Conservation (phyloP, 1,284 basidiomycete species). For the Lignosus rhinocerotis region DNA sequence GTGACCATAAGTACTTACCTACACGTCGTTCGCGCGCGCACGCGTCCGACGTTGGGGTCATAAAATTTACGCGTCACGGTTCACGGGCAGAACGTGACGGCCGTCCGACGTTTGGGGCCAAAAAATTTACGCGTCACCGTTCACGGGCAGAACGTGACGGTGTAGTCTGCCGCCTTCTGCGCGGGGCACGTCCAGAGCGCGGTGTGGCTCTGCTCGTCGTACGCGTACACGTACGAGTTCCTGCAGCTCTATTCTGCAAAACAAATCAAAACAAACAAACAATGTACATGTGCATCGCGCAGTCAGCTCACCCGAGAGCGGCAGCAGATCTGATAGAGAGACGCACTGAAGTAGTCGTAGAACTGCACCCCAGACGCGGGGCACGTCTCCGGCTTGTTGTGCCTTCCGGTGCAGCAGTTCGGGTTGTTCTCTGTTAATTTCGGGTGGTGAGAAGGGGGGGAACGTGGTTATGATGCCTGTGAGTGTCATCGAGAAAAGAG, state of each 20-base stretch:
- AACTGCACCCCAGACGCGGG: conserved; percentile 49
- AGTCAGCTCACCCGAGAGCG: too few species aligned
- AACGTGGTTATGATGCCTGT: background rate
- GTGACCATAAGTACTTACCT: too few species aligned
- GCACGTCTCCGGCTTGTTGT: conserved; percentile 51
- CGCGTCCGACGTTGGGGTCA: too few species aligned
- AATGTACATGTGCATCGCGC: too few species aligned
- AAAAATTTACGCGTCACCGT: background rate
- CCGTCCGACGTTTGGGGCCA: too few species aligned
- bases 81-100: too few species aligned
- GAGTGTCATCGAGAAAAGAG: background rate
- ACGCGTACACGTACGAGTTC: conserved; percentile 51
- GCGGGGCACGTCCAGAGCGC: conserved; percentile 46
- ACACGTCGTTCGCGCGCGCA: too few species aligned
- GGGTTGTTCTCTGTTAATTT: conserved; percentile 48
- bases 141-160: conserved; percentile 50
- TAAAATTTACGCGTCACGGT: too few species aligned
- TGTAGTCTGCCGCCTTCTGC: conserved; percentile 42
- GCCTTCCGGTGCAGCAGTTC: conserved; percentile 58
- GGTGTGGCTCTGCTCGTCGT: conserved; percentile 45
- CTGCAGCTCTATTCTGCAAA: conserved; percentile 44
- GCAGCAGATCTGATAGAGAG: background rate
- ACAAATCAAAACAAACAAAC: background rate
- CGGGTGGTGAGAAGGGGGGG: too few species aligned
- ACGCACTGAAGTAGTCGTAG: conserved; percentile 57